These are phyloP conservation scores for Acanthamoeba triangularis DNA, from an alignment of 208 protist species.

Conservation along the genomic window DNA sequence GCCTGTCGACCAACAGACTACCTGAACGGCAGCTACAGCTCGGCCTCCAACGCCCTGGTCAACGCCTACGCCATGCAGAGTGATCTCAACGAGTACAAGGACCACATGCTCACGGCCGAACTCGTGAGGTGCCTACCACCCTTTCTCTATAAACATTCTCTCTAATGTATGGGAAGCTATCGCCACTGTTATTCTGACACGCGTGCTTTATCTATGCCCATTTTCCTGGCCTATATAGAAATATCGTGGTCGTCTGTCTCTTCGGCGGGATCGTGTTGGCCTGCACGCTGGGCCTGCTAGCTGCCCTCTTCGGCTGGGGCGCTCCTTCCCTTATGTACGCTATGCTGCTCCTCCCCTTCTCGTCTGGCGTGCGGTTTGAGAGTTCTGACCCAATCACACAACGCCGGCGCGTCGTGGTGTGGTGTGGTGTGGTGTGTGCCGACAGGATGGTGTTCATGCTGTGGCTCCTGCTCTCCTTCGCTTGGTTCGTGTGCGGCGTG, in stretches of 20 bases:
- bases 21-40: background rate
- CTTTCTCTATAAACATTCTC: background rate
- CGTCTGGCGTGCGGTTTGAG: background rate
- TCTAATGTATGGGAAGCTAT: background rate
- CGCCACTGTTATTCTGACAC: background rate
- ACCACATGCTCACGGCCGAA: conserved; percentile 43
- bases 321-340: conserved; percentile 50
- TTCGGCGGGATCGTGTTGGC: conserved; percentile 26
- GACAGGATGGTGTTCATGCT: conserved; percentile 62
- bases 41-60: background rate
- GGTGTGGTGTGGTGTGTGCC: background rate
- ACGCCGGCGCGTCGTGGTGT: background rate
- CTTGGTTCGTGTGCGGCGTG: conserved; percentile 66
- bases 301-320: conserved; percentile 68
- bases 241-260: conserved; percentile 28
- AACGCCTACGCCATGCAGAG: conserved; percentile 23
- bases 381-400: background rate
- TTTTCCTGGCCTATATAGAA: background rate
- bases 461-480: conserved; percentile 62
- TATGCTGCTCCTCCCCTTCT: background rate
- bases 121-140: conserved; percentile 3
- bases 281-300: conserved; percentile 18
- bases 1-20: background rate
- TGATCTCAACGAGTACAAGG: conserved; percentile 40
- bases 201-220: too few species aligned